A percentile compares a stretch with the other conserved stretches of the same genome.
These are phyloP conservation scores for Geotrichum reessii DNA, from an alignment of 1,139 yeast genomes.

Conservation along the genomic window DNA sequence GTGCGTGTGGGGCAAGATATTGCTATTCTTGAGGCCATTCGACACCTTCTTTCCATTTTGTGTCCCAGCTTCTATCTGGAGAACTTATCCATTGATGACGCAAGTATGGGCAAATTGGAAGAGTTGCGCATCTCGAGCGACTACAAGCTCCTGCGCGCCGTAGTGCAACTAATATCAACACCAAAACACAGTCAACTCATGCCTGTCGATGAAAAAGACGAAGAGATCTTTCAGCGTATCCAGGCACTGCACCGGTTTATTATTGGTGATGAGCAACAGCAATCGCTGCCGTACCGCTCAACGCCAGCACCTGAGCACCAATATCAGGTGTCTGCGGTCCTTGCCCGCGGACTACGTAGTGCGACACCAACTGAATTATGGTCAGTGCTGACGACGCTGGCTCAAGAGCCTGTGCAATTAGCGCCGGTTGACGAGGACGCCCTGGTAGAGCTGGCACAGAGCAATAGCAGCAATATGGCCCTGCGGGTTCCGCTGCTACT, in stretches of 20 bases:
- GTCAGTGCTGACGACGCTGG: not conserved
- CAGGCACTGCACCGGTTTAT: constrained; percentile 25
- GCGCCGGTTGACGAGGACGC: constrained; percentile 1
- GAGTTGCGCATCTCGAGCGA: constrained; percentile 35
- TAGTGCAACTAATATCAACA: constrained; percentile 29
- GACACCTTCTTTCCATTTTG: constrained; percentile 30
- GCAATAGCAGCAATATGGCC: not conserved
- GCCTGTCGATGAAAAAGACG: constrained; percentile 27
- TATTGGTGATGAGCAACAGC: not conserved
- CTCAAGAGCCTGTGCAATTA: not conserved
- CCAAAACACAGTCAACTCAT: constrained; percentile 25
- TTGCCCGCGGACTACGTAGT: not conserved
- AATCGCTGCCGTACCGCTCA: not conserved
- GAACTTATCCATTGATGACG: constrained; percentile 29
- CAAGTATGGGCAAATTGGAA: constrained; percentile 31
- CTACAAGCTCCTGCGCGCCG: constrained; percentile 32
- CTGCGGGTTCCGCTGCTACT: constrained; percentile 20
- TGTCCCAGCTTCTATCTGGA: constrained; percentile 25
- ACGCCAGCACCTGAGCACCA: not conserved
- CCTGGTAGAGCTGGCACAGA: constrained; percentile 3
- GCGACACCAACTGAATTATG: not conserved
- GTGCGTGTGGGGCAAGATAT: constrained; percentile 24
- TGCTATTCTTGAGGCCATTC: constrained; percentile 35
- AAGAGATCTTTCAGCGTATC: constrained; percentile 22
- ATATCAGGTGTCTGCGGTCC: not conserved